A percentile compares a stretch with the other conserved stretches of the same genome.
These are phyloP conservation scores for Venturia carpophila DNA, from an alignment of 2,329 filamentous ascomycete species.

Conservation along the genomic window DNA sequence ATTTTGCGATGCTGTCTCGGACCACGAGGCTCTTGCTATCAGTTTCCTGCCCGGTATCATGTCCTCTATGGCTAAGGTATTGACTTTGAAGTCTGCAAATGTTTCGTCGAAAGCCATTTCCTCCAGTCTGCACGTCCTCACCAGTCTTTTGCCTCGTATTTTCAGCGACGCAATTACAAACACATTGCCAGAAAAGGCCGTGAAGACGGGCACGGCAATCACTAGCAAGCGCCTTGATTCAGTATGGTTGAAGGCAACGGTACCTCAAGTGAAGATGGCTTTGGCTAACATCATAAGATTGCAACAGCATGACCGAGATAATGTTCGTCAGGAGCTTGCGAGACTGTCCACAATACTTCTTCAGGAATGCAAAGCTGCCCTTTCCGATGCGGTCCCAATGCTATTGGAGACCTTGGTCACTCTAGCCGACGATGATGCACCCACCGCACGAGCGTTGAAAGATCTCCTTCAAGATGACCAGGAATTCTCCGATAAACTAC, in stretches of 20 bases:
- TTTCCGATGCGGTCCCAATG: conserved; percentile 61
- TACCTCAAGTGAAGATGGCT: conserved; percentile 73
- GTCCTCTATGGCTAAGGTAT: conserved; percentile 67
- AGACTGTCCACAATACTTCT: conserved; percentile 66
- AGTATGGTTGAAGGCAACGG: conserved; percentile 73
- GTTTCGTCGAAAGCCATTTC: conserved; percentile 4
- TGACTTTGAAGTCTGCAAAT: conserved; percentile 53
- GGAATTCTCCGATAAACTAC: conserved; percentile 55
- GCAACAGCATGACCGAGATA: conserved; percentile 58
- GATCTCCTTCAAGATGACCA: conserved; percentile 57
- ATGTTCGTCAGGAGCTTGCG: conserved; percentile 61
- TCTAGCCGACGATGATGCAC: conserved; percentile 48
- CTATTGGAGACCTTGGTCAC: conserved; percentile 76
- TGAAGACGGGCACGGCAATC: not conserved
- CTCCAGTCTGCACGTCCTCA: conserved; percentile 46
- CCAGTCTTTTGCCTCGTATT: conserved; percentile 36
- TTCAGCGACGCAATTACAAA: conserved; percentile 39
- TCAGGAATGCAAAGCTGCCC: conserved; percentile 67
- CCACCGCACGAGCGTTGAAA: conserved; percentile 40
- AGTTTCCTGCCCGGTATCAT: conserved; percentile 84
- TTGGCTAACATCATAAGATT: conserved; percentile 70
- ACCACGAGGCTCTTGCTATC: conserved; percentile 61
- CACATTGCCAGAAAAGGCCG: conserved; percentile 23
- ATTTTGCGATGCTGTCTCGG: conserved; percentile 56
- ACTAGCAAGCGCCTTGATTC: conserved; percentile 30